These are phyloP conservation scores for Senna tora DNA, from an alignment of 306 rosid species.

Conservation along the genomic window DNA sequence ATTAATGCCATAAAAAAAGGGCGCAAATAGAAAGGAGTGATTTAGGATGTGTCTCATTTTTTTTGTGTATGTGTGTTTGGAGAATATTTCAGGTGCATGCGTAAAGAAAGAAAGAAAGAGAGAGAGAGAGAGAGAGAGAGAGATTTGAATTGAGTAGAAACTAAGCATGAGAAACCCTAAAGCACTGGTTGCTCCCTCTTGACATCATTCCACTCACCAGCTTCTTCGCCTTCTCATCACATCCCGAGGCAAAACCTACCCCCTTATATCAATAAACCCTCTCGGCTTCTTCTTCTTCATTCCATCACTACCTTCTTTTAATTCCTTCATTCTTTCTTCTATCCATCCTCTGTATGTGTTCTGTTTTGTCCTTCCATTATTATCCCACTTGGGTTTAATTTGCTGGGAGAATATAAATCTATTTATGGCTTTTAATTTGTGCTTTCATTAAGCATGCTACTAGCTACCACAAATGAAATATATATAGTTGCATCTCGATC, in stretches of 20 bases:
- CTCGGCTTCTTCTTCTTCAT: conserved; percentile 40
- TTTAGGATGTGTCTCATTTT: conserved; percentile 54
- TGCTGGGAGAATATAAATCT: conserved; percentile 46
- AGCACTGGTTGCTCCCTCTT: conserved; percentile 83
- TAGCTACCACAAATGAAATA: too few relatives aligned
- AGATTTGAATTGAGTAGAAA: conserved; percentile 82
- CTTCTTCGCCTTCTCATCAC: conserved; percentile 79
- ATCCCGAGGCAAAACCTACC: conserved; percentile 82
- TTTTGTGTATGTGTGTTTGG: conserved; percentile 43
- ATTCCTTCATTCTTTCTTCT: too few relatives aligned
- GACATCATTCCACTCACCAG: conserved; percentile 99
- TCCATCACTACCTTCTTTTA: too few relatives aligned
- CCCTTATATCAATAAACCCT: conserved; percentile 36
- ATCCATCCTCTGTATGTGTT: too few relatives aligned
- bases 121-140: conserved; percentile 49
- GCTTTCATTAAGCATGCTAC: conserved; percentile 37
- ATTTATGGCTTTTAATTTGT: conserved; percentile 36
- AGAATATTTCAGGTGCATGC: conserved; percentile 98
- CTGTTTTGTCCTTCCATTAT: conserved; percentile 26
- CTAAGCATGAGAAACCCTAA: conserved; percentile 97
- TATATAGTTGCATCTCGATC: conserved; percentile 41
- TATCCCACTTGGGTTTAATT: conserved; percentile 50
- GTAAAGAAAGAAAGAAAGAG: conserved; percentile 40
- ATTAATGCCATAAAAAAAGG: conserved; percentile 60
- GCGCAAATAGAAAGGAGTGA: conserved; percentile 54